Evolutionary conservation across 306 rosid species (phyloP).

Genomic region (Bauhinia variegata): DNA sequence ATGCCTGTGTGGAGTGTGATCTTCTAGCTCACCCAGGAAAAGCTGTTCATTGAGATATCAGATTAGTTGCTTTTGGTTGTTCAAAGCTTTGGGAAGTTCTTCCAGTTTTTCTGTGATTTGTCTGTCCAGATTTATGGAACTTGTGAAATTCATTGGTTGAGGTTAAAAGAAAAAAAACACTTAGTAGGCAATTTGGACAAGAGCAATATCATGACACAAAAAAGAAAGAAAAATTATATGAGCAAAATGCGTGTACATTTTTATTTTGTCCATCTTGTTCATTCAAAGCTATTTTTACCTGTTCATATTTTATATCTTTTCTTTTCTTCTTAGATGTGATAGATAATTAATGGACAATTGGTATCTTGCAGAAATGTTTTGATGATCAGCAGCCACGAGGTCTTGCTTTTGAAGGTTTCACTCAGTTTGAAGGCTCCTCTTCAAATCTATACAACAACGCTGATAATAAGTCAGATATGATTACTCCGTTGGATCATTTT

Average conservation of each 20-base stretch:
- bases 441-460: conserved; percentile 50
- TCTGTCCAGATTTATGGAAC: conserved; percentile 22
- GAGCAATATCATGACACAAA: too few species aligned
- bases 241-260: not conserved
- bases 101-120: conserved; percentile 13
- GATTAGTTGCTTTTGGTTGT: conserved; percentile 3
- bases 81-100: conserved; percentile 9
- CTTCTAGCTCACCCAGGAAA: conserved; percentile 9
- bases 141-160: conserved; percentile 16
- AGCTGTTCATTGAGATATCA: conserved; percentile 1
- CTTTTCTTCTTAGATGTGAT: conserved; percentile 18
- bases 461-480: conserved; percentile 55
- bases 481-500: conserved; percentile 56
- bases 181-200: not conserved
- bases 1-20: conserved; percentile 14
- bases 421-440: conserved; percentile 57
- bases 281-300: conserved; percentile 3
- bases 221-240: conserved; percentile 8
- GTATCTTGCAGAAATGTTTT: conserved; percentile 62
- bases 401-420: conserved; percentile 50
- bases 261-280: conserved; percentile 8
- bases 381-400: conserved; percentile 51
- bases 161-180: not conserved
- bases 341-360: conserved; percentile 28
- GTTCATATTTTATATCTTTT: conserved; percentile 13